Base-by-base conservation (phyloP, 768 basidiomycete species). In the Inosperma sp. region DNA sequence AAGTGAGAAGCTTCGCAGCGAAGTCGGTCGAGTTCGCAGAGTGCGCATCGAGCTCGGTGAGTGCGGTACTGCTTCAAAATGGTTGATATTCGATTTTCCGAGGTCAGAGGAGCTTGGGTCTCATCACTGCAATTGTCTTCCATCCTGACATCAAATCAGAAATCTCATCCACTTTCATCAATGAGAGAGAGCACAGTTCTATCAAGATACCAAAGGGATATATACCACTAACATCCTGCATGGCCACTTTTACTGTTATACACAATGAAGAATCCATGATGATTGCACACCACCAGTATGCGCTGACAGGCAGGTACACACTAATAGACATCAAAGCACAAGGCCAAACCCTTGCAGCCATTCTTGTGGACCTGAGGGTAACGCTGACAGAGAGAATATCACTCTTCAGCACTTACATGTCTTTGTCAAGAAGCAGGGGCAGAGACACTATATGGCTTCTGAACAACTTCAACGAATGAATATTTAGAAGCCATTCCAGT, bases 271-370 rank as follows among this genome's bases (percentile, higher is more conserved):
- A 48, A 31, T 22, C 10, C 7, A 48, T 52, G 44, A 41, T 47
- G 8, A 55, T 70, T 0, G 55, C 8, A 8, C 37, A 66, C 5
- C 14, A 44, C 8, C 71, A 74, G 49, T 56, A 63, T 14, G 57
- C 70, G 0, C 31, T 76, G 0, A 70, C 65, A 0, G 51, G 57
- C 0, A 70, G 57, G n/a, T 74, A 72, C 45, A 69, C 68, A 0
- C 74, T 74, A 53, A 75, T 70, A 0, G 72, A 74, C 51, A 72
- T 70, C 55, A 62, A 66, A 42, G 55, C 65, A 0, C 73, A 75
- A 56, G 74, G 73, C 0, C 71, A 73, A 49, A 74, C 72, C 0
- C 52, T 71, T 3, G 52, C 54, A 40, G 41, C 57, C 33, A 64
- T 72, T 1, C 52, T 73, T 1, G 63, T 73, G 1, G 70, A 76